Base-by-base conservation (phyloP, 768 basidiomycete genomes). In the Hysterangium stoloniferum region DNA sequence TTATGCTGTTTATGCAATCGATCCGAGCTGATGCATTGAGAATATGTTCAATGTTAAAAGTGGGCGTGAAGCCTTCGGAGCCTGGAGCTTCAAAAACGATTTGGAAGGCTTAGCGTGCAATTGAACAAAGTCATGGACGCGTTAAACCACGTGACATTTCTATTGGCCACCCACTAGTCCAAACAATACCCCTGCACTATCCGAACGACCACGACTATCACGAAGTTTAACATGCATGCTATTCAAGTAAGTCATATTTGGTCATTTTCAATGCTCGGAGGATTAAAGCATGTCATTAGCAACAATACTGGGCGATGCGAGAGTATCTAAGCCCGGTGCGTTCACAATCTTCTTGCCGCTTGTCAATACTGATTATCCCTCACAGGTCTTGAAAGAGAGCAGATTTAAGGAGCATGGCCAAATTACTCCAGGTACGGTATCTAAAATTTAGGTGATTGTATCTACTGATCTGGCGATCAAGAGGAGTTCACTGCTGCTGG, bases 361-460 rank as follows among this genome's bases (percentile, higher is more conserved):
- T 24, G 25, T 22, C 6, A 6, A 12, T 28, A 64, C 64, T 60
- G 53, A 58, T 64, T 34, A 56, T 31, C 57, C 36, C 38, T 37
- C 27, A 3, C 65, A 96, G 92, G 93, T 99, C 20, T 79, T 98
- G 57, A 90, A 84, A 62, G 94, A 98, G 71, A 92, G 88, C 71
- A 98, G 98, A 66, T 99, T 99, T 76, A 97, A 95, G 66, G 96
- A 99, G 67, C 90, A 95, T 61, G 96, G 96, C 6, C 78, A 94
- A 48, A 94, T 97, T 58, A 96, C 88, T 15, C 93, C 92, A 54
- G 92, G 90, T 92, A 50, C 54, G 78, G 66, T 33, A 5, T 27
- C 31, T 27, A n/a, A 17, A 19, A 13, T 4, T 7, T 28, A 15
- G 3, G 13, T 17, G 38, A n/a, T 8, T 5, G 11, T 12, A 4